phyloP scores from a whole-genome alignment of 805 yeast genomes.

The Tetrapisispora taiwanensis region DNA sequence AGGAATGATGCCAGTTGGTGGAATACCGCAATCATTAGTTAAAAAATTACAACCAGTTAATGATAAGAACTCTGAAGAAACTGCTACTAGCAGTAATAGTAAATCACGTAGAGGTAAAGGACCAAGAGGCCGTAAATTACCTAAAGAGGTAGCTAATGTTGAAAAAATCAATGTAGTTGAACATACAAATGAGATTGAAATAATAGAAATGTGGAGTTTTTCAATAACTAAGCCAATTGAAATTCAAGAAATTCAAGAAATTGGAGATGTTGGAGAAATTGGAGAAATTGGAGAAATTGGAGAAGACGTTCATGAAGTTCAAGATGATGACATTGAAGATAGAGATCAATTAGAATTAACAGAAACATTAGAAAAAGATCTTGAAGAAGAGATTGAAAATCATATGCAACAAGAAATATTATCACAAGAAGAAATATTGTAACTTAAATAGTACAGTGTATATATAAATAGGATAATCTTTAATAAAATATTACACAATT shows the following conservation, averaged over 20 bases:
- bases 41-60: constrained; percentile 10
- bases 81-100: neutral
- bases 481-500: too few species aligned
- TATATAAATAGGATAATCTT: too few species aligned
- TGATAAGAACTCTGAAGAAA: neutral
- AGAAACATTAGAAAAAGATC: constrained; percentile 8
- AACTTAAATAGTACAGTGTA: too few species aligned
- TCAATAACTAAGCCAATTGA: neutral
- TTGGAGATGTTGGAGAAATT: neutral
- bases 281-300: too few species aligned
- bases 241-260: too few species aligned
- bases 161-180: constrained; percentile 19
- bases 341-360: constrained; percentile 9
- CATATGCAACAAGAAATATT: constrained; percentile 8
- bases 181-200: constrained; percentile 13
- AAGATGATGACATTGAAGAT: constrained; percentile 2
- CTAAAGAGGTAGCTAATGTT: constrained; percentile 38
- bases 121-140: constrained; percentile 64
- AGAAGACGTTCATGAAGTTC: too few species aligned
- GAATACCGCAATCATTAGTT: constrained; percentile 18
- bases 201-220: constrained; percentile 18
- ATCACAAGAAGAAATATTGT: neutral
- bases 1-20: constrained; percentile 34
- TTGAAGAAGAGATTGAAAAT: constrained; percentile 11
- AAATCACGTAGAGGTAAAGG: constrained; percentile 49